These are phyloP conservation scores for Rosa hybrid DNA, from an alignment of 331 rosid genomes.

Conservation along the genomic window DNA sequence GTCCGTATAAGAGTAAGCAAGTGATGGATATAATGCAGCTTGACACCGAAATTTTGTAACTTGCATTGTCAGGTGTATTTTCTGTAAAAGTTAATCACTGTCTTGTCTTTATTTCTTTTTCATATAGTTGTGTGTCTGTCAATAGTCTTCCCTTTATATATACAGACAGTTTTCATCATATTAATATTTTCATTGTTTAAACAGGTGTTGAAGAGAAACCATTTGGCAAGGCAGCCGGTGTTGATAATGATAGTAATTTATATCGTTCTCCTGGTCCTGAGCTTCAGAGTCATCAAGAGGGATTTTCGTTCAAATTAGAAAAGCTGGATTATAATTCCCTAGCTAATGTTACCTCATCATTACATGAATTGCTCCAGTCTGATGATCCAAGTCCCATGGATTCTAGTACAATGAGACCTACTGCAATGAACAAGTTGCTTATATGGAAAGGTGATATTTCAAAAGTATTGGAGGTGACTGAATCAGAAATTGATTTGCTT, in stretches of 20 bases:
- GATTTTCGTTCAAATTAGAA: slow-evolving; percentile 60
- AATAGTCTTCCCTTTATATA: not conserved
- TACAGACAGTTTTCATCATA: not conserved
- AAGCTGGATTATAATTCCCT: slow-evolving; percentile 56
- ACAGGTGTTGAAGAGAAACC: slow-evolving; percentile 84
- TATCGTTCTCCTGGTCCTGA: slow-evolving; percentile 53
- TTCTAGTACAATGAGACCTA: slow-evolving; percentile 49
- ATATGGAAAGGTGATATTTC: slow-evolving; percentile 87
- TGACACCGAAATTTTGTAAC: not conserved
- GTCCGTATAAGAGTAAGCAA: not conserved
- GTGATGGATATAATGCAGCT: not conserved
- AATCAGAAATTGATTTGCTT: slow-evolving; percentile 84
- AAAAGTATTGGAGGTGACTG: slow-evolving; percentile 82
- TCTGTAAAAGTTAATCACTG: not conserved
- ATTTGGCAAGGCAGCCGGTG: slow-evolving; percentile 48
- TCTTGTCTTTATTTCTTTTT: not conserved
- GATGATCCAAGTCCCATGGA: slow-evolving; percentile 61
- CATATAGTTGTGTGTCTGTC: not conserved
- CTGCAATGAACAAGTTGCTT: slow-evolving; percentile 70
- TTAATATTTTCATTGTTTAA: slow-evolving; percentile 3
- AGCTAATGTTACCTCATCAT: slow-evolving; percentile 55
- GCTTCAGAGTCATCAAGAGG: slow-evolving; percentile 47
- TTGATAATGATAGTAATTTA: slow-evolving; percentile 54
- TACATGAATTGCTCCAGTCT: slow-evolving; percentile 62
- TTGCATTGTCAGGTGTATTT: not conserved